These are phyloP conservation scores for Voacanga thouarsii DNA, from an alignment of 257 asterid species.

Conservation along the genomic window DNA sequence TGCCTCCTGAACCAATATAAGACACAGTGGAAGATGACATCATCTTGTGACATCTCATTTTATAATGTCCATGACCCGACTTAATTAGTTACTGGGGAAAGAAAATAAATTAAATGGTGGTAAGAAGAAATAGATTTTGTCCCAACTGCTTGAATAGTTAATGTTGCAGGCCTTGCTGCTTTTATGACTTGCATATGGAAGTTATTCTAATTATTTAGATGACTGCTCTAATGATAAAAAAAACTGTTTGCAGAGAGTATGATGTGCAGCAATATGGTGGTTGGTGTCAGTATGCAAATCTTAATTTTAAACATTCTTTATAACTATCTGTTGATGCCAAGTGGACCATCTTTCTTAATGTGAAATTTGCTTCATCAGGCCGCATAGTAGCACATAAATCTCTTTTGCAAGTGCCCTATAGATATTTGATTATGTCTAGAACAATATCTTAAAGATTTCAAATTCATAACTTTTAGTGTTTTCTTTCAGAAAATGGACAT, in stretches of 20 bases:
- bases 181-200: not conserved
- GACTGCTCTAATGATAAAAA: not conserved
- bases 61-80: not conserved
- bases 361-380: not conserved
- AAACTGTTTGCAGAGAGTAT: not conserved
- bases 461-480: not conserved
- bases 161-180: not conserved
- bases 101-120: not conserved
- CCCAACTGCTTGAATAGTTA: not conserved
- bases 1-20: not conserved
- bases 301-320: not conserved
- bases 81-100: not conserved
- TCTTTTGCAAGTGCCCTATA: not conserved
- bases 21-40: not conserved
- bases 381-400: too few relatives aligned
- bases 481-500: constrained; percentile 81
- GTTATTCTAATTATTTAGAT: not conserved
- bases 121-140: not conserved
- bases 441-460: not conserved
- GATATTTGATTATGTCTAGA: not conserved
- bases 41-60: not conserved
- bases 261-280: not conserved
- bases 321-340: not conserved
- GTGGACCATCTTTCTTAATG: not conserved
- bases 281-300: not conserved